phyloP scores from a whole-genome alignment of 352 stramenopile species.

The Bremia lactucae region DNA sequence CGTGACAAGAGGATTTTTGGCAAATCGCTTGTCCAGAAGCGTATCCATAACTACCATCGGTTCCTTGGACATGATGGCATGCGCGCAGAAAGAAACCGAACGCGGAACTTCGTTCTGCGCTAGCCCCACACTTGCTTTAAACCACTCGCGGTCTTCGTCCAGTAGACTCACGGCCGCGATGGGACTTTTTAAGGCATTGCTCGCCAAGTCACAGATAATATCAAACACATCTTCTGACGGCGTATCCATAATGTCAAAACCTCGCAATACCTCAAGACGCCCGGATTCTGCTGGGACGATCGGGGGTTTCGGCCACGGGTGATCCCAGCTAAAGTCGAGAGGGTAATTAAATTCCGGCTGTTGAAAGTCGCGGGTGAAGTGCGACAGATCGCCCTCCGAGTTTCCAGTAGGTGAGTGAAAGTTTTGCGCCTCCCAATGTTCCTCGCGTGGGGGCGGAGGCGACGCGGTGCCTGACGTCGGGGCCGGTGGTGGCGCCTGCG shows the following conservation, averaged over 20 bases:
- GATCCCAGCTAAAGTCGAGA: constrained; percentile 83
- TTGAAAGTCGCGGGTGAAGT: constrained; percentile 71
- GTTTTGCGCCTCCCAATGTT: constrained; percentile 68
- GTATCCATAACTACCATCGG: constrained; percentile 85
- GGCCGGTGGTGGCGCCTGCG: constrained; percentile 38
- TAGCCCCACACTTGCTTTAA: constrained; percentile 77
- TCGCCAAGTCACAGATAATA: constrained; percentile 82
- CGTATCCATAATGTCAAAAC: constrained; percentile 84
- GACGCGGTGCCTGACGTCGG: constrained; percentile 31
- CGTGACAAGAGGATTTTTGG: constrained; percentile 78
- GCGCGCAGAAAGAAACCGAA: constrained; percentile 78
- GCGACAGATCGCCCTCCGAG: constrained; percentile 63
- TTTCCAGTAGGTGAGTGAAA: constrained; percentile 75
- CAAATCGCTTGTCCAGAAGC: constrained; percentile 75
- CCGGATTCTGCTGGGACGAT: constrained; percentile 55
- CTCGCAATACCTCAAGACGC: constrained; percentile 63
- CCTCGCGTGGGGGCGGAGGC: constrained; percentile 30
- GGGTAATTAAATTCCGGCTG: constrained; percentile 78
- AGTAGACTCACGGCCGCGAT: constrained; percentile 79
- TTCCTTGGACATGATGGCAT: constrained; percentile 84
- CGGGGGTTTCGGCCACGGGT: constrained; percentile 79
- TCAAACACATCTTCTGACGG: constrained; percentile 81
- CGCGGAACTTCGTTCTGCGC: constrained; percentile 82
- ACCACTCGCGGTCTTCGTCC: constrained; percentile 82
- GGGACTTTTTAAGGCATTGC: constrained; percentile 78